Conservation (phyloP, 345 rosid species). For the Eucalyptus caleyi region DNA sequence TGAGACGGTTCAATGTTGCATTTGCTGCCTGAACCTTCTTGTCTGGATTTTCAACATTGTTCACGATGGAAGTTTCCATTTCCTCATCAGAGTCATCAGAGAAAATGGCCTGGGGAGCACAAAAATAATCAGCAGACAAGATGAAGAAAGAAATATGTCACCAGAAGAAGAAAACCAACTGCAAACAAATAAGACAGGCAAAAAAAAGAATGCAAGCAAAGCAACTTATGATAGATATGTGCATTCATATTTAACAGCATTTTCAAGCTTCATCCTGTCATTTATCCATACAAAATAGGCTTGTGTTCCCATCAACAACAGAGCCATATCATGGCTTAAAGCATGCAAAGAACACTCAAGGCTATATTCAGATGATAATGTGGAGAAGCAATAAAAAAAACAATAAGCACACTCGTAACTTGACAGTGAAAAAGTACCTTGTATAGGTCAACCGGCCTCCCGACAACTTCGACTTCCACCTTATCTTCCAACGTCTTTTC, state of each 20-base stretch:
- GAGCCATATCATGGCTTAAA: background rate
- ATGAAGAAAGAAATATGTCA: background rate
- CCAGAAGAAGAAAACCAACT: background rate
- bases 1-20: slow-evolving; percentile 69
- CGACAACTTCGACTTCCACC: slow-evolving; percentile 67
- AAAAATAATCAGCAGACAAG: background rate
- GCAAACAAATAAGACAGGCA: background rate
- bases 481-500: slow-evolving; percentile 35
- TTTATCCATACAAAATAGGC: background rate
- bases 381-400: background rate
- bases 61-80: slow-evolving; percentile 17
- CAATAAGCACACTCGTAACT: background rate
- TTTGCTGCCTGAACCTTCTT: slow-evolving; percentile 72
- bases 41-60: slow-evolving; percentile 33
- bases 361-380: background rate
- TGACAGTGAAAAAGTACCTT: slow-evolving; percentile 34
- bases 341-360: background rate
- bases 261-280: background rate
- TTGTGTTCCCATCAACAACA: background rate
- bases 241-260: background rate
- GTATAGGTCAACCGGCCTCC: slow-evolving; percentile 94
- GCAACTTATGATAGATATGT: background rate
- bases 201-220: background rate
- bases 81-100: slow-evolving; percentile 91
- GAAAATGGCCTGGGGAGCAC: slow-evolving; percentile 63